Evolutionary conservation across 371 early-diverging fungal genomes (phyloP).

Genomic region (Choanephora cucurbitarum): DNA sequence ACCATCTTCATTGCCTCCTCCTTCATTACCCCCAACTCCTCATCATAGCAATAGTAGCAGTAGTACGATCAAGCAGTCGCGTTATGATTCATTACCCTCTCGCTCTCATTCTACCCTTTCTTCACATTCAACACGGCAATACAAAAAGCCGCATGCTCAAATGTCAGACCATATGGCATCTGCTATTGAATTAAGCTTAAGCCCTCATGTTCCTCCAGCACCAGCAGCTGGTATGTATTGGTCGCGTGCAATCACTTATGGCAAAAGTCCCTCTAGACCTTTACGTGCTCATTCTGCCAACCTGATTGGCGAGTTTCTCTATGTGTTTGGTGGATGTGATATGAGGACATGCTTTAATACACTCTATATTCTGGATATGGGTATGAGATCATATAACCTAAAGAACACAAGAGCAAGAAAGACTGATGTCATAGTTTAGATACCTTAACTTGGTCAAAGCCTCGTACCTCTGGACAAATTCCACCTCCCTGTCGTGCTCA

Average conservation of each 20-base stretch:
- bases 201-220: too few relatives aligned
- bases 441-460: constrained; percentile 82
- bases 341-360: constrained; percentile 72
- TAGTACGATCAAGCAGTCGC: too few relatives aligned
- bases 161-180: constrained; percentile 42
- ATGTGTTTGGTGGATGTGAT: constrained; percentile 90
- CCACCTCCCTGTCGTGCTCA: constrained; percentile 87
- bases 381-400: too few relatives aligned
- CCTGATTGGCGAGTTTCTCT: constrained; percentile 73
- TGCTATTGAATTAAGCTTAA: constrained; percentile 45
- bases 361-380: constrained; percentile 58
- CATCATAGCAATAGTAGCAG: too few relatives aligned
- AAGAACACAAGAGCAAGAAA: too few relatives aligned
- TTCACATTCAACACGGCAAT: too few relatives aligned
- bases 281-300: constrained; percentile 83
- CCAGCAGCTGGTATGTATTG: constrained; percentile 91
- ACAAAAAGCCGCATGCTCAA: too few relatives aligned
- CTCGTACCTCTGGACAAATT: constrained; percentile 56
- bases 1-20: too few relatives aligned
- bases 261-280: constrained; percentile 66
- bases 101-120: too few relatives aligned
- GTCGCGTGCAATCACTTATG: constrained; percentile 69
- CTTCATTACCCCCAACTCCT: too few relatives aligned
- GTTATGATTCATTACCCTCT: too few relatives aligned
- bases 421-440: too few relatives aligned